Base-by-base conservation (phyloP, 1,284 basidiomycete species). In the Naganishia liquefaciens region DNA sequence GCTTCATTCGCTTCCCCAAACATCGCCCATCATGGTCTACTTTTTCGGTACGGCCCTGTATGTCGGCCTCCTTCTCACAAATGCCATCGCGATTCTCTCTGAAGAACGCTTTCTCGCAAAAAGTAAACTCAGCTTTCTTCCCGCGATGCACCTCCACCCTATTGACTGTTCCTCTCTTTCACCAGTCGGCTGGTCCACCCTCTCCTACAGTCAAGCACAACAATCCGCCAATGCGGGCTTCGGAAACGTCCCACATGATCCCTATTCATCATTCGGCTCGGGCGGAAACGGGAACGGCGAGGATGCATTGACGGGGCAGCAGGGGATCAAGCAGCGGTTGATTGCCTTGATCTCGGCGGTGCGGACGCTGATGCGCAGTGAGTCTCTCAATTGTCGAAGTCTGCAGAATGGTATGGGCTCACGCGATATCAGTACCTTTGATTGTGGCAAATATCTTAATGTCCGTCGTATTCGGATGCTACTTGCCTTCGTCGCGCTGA, bases 311-410 rank as follows among this genome's bases (percentile, higher is more conserved):
- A 62, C 81, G 76, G 69, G 66, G 37, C 66, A 84, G 74, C 74
- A 75, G 19, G 90, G 91, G 33, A 81, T 98, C 69, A 97, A 97
- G 81, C 86, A 85, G 63, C 87, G 91, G 73, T 77, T 96, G 54
- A 87, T 98, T 75, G 91, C 93, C 78, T 84, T 98, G 71, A 97
- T 97, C 69, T 85, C 88, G 70, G 94, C 94, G 30, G 93, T 97
- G 65, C 83, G 94, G 77, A 97, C 93, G 62, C 82, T 98, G 68
- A 89, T 98, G 88, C 86, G 95, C 78, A 92, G 94, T 98, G 77
- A 79, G 87, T 83, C 23, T 50, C 62, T 58, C 37, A 54, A 63
- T 68, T 63, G 65, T 66, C 66, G 19, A 68, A 62, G 64, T 33
- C 66, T 69, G 46, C 63, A 62, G 40, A 21, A 55, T 40, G 54